These are phyloP conservation scores for Xylariaceae sp. DNA, from an alignment of 2,329 filamentous ascomycete genomes.

Conservation along the genomic window DNA sequence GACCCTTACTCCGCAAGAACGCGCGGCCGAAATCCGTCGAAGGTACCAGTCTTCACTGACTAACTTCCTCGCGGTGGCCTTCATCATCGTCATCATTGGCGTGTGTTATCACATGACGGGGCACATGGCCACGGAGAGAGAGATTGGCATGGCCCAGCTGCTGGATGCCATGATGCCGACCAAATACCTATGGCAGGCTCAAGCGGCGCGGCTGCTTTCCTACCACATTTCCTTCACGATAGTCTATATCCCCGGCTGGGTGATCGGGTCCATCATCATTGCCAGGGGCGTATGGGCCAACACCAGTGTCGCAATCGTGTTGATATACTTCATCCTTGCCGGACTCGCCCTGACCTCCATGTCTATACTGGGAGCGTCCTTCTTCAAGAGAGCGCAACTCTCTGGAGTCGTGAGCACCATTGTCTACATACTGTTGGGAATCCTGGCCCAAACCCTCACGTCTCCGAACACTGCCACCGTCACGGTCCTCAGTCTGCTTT, in stretches of 20 bases:
- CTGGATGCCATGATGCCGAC: conserved; percentile 90
- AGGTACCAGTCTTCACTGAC: conserved; percentile 68
- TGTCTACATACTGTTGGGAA: conserved; percentile 64
- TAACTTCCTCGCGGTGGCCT: conserved; percentile 68
- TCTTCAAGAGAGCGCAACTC: conserved; percentile 82
- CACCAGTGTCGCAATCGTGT: conserved; percentile 56
- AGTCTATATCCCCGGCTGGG: conserved; percentile 76
- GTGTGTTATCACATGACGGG: conserved; percentile 83
- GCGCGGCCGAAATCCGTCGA: conserved; percentile 55
- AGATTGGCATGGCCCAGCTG: conserved; percentile 79
- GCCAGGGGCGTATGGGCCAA: conserved; percentile 56
- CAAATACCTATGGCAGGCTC: conserved; percentile 64
- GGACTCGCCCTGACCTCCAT: conserved; percentile 73
- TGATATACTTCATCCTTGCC: conserved; percentile 67
- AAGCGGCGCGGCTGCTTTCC: conserved; percentile 68
- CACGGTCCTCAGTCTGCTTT: conserved; percentile 64
- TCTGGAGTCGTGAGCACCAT: conserved; percentile 77
- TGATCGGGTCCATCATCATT: conserved; percentile 63
- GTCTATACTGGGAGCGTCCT: conserved; percentile 70
- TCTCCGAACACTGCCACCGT: conserved; percentile 57
- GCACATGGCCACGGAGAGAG: conserved; percentile 76
- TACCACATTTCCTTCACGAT: conserved; percentile 74
- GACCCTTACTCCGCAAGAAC: conserved; percentile 58
- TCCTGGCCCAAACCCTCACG: conserved; percentile 70
- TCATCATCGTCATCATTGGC: conserved; percentile 72